Evolutionary conservation across 192 early-diverging fungal genomes (phyloP).

Genomic region (Phycomyces nitens): DNA sequence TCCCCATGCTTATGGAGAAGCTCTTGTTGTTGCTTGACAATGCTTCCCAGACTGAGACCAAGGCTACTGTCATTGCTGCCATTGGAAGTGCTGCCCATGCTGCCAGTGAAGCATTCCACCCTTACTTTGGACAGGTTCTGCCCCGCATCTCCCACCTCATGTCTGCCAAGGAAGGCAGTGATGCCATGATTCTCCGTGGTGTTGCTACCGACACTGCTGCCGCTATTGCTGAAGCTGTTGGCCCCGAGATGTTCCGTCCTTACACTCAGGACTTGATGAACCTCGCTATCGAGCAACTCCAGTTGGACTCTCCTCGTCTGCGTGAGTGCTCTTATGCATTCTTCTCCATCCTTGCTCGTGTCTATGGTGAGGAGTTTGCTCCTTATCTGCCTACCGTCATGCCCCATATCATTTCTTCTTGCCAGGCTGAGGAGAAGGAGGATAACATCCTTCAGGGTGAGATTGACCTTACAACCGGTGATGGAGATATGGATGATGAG

Average conservation of each 20-base stretch:
- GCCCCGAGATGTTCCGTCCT: conserved; percentile 76
- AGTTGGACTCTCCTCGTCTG: conserved; percentile 67
- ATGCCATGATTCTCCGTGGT: conserved; percentile 77
- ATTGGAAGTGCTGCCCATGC: conserved; percentile 92
- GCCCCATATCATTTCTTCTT: conserved; percentile 78
- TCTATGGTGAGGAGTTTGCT: conserved; percentile 81
- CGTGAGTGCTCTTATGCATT: conserved; percentile 86
- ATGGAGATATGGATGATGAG: conserved; percentile 51
- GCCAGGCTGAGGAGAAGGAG: conserved; percentile 69
- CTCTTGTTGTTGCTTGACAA: conserved; percentile 72
- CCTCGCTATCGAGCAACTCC: conserved; percentile 74
- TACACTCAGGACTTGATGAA: conserved; percentile 72
- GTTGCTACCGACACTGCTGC: conserved; percentile 83
- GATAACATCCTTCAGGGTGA: conserved; percentile 32
- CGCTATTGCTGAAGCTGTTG: conserved; percentile 84
- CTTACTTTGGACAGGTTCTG: conserved; percentile 76
- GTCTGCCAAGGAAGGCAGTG: conserved; percentile 60
- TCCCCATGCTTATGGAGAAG: conserved; percentile 80
- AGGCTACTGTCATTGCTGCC: conserved; percentile 75
- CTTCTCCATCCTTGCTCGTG: conserved; percentile 77
- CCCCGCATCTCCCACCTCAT: conserved; percentile 68
- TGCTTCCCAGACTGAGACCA: conserved; percentile 60
- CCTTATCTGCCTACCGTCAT: conserved; percentile 72
- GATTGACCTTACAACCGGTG: conserved; percentile 41
- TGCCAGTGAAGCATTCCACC: conserved; percentile 63